Evolutionary conservation across 2,329 filamentous ascomycete species (phyloP).

Genomic region (Fonsecaea monophora): DNA sequence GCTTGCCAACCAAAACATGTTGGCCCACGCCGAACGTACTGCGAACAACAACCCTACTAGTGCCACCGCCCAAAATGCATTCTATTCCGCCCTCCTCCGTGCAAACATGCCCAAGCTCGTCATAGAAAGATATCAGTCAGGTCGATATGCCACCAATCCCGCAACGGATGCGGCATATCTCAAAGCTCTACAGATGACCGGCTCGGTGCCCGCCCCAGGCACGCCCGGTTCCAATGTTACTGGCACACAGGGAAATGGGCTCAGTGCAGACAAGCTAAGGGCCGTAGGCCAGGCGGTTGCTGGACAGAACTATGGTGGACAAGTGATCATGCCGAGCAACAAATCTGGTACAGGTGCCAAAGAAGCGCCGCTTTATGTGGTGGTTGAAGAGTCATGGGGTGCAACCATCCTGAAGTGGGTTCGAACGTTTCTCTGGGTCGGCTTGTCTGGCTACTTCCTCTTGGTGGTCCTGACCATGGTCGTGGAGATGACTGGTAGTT

Average conservation of each 20-base stretch:
- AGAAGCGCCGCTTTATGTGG: conserved; percentile 88
- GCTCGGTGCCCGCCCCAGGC: conserved; percentile 47
- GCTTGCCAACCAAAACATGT: conserved; percentile 58
- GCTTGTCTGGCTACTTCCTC: conserved; percentile 77
- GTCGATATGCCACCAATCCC: conserved; percentile 80
- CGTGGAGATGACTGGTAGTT: conserved; percentile 79
- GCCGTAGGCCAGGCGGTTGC: conserved; percentile 83
- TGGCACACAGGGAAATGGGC: conserved; percentile 38
- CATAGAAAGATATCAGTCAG: conserved; percentile 85
- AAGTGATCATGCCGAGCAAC: conserved; percentile 59
- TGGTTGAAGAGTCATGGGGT: conserved; percentile 87
- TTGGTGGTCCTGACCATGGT: conserved; percentile 80
- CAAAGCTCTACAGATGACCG: conserved; percentile 72
- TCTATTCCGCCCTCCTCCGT: conserved; percentile 88
- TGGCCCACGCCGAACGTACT: conserved; percentile 86
- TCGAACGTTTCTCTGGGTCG: conserved; percentile 82
- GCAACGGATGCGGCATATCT: conserved; percentile 80
- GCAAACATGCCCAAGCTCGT: conserved; percentile 94
- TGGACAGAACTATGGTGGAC: conserved; percentile 67
- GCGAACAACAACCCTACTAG: conserved; percentile 92
- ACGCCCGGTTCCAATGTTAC: conserved; percentile 29
- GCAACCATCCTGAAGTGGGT: conserved; percentile 86
- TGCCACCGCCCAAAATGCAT: conserved; percentile 86
- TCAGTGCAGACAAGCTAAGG: conserved; percentile 71
- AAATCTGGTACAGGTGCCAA: conserved; percentile 70